A percentile compares a stretch with the other conserved stretches of the same genome.
Conservation (phyloP, 2,329 filamentous ascomycete species). For the Pseudogymnoascus sp. region DNA sequence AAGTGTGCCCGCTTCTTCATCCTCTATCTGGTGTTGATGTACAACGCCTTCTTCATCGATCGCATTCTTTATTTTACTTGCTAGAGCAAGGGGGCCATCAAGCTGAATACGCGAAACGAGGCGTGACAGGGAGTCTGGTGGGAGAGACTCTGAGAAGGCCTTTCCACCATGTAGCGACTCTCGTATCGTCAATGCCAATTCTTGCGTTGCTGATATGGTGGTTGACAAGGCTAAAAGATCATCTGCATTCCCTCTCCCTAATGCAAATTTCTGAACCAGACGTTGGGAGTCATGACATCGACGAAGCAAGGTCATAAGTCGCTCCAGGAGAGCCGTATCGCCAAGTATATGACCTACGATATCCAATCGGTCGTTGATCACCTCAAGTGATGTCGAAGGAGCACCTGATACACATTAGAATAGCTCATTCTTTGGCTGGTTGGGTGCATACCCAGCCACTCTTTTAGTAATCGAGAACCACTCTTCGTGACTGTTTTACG, state of each 20-base stretch:
- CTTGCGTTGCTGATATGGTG: constrained; percentile 68
- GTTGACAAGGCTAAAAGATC: constrained; percentile 77
- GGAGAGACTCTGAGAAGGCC: background rate
- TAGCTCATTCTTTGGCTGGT: background rate
- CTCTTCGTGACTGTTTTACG: constrained; percentile 86
- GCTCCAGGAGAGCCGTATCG: constrained; percentile 60
- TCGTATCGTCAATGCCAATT: constrained; percentile 48
- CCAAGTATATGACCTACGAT: constrained; percentile 69
- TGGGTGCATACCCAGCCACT: constrained; percentile 61
- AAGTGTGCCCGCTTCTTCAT: constrained; percentile 62
- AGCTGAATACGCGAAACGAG: constrained; percentile 56
- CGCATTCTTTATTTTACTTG: constrained; percentile 61
- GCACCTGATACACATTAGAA: constrained; percentile 43
- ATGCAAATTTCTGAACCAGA: constrained; percentile 85
- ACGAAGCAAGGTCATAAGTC: constrained; percentile 59
- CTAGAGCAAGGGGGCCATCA: constrained; percentile 58
- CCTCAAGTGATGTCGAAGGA: constrained; percentile 76
- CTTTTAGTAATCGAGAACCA: constrained; percentile 73
- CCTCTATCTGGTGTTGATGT: constrained; percentile 69
- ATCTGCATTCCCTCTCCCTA: constrained; percentile 85
- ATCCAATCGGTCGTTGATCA: constrained; percentile 73
- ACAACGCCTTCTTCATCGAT: constrained; percentile 92
- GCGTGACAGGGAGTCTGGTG: constrained; percentile 33
- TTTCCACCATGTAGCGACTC: constrained; percentile 15
- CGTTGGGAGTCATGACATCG: constrained; percentile 80